phyloP scores from a whole-genome alignment of 345 rosid genomes.

The Physaria fendleri region DNA sequence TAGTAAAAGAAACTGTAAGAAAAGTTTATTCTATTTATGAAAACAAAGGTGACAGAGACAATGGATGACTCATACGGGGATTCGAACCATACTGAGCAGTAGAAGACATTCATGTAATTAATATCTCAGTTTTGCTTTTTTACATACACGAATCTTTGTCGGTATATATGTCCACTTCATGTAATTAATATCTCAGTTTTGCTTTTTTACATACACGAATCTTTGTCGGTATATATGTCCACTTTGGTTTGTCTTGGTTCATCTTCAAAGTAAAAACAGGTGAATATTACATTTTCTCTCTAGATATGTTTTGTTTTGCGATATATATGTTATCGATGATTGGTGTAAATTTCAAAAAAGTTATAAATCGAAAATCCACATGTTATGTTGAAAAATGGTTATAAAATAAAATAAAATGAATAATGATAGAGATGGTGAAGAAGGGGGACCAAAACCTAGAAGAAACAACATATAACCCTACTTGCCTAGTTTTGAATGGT shows the following conservation, averaged over 20 bases:
- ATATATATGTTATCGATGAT: background rate
- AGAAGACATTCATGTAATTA: too few relatives aligned
- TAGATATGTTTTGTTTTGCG: too few relatives aligned
- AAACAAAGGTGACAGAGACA: conserved; percentile 28
- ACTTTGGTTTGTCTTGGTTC: conserved; percentile 5
- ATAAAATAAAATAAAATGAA: background rate
- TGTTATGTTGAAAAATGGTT: background rate
- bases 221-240: conserved; percentile 32
- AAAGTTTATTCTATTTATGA: conserved; percentile 11
- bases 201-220: conserved; percentile 30
- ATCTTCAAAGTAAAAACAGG: background rate
- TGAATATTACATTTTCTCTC: background rate
- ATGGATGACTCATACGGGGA: conserved; percentile 19
- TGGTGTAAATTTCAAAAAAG: background rate
- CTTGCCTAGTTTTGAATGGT: conserved; percentile 11
- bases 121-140: conserved; percentile 31
- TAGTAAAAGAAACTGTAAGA: too few relatives aligned
- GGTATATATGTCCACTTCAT: conserved; percentile 28
- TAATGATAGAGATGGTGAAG: conserved; percentile 8
- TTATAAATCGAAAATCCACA: background rate
- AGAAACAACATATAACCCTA: conserved; percentile 18
- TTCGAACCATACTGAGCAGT: conserved; percentile 25
- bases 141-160: conserved; percentile 34
- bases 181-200: conserved; percentile 33
- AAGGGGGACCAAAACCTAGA: conserved; percentile 29